Conservation (phyloP, 2,329 filamentous ascomycete genomes). For the Helotiales sp. region DNA sequence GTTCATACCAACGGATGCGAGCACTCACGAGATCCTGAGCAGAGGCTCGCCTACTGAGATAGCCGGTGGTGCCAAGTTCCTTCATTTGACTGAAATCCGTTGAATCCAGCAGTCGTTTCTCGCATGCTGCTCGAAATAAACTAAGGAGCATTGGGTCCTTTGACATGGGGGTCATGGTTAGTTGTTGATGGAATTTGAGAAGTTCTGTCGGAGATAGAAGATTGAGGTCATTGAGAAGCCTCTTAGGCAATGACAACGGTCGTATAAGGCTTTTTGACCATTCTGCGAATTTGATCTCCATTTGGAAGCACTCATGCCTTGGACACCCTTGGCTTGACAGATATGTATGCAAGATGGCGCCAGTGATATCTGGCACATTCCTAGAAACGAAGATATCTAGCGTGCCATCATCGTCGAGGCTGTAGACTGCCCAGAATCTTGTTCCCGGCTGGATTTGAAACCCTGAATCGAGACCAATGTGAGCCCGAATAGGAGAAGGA, state of each 20-base stretch:
- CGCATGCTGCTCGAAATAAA: constrained; percentile 23
- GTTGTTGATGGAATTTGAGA: constrained; percentile 27
- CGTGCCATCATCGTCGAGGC: constrained; percentile 23
- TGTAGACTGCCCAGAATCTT: constrained; percentile 50
- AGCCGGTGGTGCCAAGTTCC: constrained; percentile 47
- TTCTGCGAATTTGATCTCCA: constrained; percentile 46
- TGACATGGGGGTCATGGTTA: constrained; percentile 17
- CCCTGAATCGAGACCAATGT: constrained; percentile 48
- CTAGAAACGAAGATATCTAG: constrained; percentile 49
- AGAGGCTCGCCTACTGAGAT: constrained; percentile 47
- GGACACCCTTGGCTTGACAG: constrained; percentile 49
- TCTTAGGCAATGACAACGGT: constrained; percentile 38
- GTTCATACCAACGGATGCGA: constrained; percentile 49
- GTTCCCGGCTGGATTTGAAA: constrained; percentile 45
- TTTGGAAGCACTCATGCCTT: constrained; percentile 48
- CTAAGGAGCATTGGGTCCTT: constrained; percentile 22
- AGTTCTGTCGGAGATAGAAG: constrained; percentile 45
- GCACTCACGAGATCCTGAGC: constrained; percentile 44
- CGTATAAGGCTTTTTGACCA: constrained; percentile 44
- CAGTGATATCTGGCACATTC: constrained; percentile 49
- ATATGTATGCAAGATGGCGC: constrained; percentile 52
- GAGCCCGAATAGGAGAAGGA: constrained; percentile 41
- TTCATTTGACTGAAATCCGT: constrained; percentile 44
- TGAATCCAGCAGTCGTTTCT: constrained; percentile 27
- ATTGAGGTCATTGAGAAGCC: constrained; percentile 49